A percentile compares a stretch with the other conserved stretches of the same genome.
Evolutionary conservation across 768 basidiomycete genomes (phyloP).

Genomic region (Macrocybe gigantea): DNA sequence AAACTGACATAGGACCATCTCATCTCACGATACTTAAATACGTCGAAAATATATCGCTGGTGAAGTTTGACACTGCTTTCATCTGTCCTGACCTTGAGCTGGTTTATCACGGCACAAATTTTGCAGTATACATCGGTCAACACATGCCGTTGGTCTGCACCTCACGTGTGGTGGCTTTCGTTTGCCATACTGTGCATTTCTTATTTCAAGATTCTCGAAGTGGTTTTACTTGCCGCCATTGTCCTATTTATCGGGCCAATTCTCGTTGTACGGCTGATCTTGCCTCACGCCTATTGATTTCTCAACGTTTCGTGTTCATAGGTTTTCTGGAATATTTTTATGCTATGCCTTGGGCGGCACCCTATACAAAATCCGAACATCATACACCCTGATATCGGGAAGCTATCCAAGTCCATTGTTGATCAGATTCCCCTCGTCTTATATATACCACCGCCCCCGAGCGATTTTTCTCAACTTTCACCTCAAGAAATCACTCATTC

Average conservation of each 20-base stretch:
- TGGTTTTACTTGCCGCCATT: constrained; percentile 67
- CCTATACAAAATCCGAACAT: constrained; percentile 68
- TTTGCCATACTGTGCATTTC: constrained; percentile 77
- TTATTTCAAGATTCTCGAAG: constrained; percentile 67
- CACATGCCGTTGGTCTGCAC: constrained; percentile 67
- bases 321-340: constrained; percentile 74
- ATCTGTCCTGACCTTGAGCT: constrained; percentile 67
- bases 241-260: constrained; percentile 78
- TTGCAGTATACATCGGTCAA: constrained; percentile 72
- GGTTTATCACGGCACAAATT: constrained; percentile 81
- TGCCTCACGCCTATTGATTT: not conserved
- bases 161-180: constrained; percentile 83
- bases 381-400: constrained; percentile 76
- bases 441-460: constrained; percentile 78
- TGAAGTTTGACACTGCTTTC: constrained; percentile 56
- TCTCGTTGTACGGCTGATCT: constrained; percentile 54
- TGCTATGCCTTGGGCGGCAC: constrained; percentile 76
- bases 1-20: constrained; percentile 11
- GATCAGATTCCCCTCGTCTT: constrained; percentile 80
- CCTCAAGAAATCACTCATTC: constrained; percentile 44
- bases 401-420: constrained; percentile 64
- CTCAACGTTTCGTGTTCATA: constrained; percentile 16
- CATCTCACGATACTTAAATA: constrained; percentile 3
- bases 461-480: constrained; percentile 30
- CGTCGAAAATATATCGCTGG: not conserved